These are phyloP conservation scores for Mortierella sp. DNA, from an alignment of 371 early-diverging fungal species.

Conservation along the genomic window DNA sequence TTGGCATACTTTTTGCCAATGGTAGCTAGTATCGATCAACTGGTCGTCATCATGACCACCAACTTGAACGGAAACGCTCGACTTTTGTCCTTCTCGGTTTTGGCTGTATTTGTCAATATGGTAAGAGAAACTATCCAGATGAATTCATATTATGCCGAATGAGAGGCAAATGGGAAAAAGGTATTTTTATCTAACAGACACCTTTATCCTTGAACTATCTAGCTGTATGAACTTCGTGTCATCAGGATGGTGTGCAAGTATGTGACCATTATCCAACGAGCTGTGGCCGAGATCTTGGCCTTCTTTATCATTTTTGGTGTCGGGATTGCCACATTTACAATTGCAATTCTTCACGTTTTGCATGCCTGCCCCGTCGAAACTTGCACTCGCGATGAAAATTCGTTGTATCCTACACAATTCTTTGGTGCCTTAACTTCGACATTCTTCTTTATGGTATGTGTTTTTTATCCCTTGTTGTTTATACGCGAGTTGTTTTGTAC, in stretches of 20 bases:
- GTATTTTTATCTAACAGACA: too few relatives aligned
- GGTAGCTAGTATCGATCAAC: too few relatives aligned
- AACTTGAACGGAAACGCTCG: too few relatives aligned
- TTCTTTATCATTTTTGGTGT: conserved; percentile 29
- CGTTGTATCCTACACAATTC: conserved; percentile 12
- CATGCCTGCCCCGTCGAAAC: conserved; percentile 1
- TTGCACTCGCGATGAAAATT: background rate
- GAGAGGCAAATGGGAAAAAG: too few relatives aligned
- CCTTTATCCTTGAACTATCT: background rate
- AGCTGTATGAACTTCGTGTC: conserved; percentile 33
- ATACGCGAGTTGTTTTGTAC: too few relatives aligned
- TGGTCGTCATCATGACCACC: too few relatives aligned
- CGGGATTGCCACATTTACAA: conserved; percentile 19
- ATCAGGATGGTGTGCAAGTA: conserved; percentile 27
- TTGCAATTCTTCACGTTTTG: conserved; percentile 23
- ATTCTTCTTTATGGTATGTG: conserved; percentile 47
- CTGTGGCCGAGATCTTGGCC: conserved; percentile 19
- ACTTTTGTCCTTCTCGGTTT: too few relatives aligned
- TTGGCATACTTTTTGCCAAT: conserved; percentile 1
- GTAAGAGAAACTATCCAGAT: too few relatives aligned
- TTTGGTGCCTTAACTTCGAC: conserved; percentile 26
- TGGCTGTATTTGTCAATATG: too few relatives aligned
- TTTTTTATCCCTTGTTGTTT: background rate
- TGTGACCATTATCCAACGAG: conserved; percentile 24
- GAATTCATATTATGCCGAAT: too few relatives aligned